Base-by-base conservation (phyloP, 805 yeast species). In the Myxozyma sirexii region DNA sequence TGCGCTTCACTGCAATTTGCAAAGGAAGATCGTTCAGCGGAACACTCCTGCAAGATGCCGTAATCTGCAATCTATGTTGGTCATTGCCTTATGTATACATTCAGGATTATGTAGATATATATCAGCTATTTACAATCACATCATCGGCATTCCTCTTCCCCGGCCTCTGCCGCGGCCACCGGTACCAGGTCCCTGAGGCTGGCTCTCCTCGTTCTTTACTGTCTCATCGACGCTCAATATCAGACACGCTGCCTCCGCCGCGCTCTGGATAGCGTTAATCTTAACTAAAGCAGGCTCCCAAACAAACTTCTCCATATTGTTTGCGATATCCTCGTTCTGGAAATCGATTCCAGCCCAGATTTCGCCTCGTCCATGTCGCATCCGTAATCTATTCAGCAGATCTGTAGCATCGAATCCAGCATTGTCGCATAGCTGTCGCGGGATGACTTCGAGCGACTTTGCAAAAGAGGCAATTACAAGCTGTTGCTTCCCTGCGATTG, bases 391-490 rank as follows among this genome's bases (percentile, higher is more conserved):
- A 75, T 94, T 94, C 68, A 94, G 83, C 61, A 94, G 77, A 73
- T 94, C 98, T n/a, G 96, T 90, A 21, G 96, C 96, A 73, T 94
- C 99, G 67, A 94, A 86, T 4, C 99, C 99, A n/a, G 97, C 99
- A 74, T 94, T 94, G 72, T 94, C 99, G 79, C 98, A 93, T 65
- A 94, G 80, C 73, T 94, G 98, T 74, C 98, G 86, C 67, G 99
- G 99, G 69, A 94, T 91, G 27, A 94, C 86, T 77, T 94, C 99
- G 59, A 94, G 80, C 0, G 98, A 96, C 67, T 88, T 87, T 24
- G 99, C 99, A 76, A 85, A 94, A 6, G 97, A 97, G 59, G 86
- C 86, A 59, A 94, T 87, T 60, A 94, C 86, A 63, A 94, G 79
- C 77, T 94, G 99, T 76, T 93, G 97, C 75, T 94, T 93, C 42